Evolutionary conservation across 2,329 filamentous ascomycete genomes (phyloP), one percentile per base, ranked within the genome.

Genomic region (Fusarium pseudoanthophilum): DNA sequence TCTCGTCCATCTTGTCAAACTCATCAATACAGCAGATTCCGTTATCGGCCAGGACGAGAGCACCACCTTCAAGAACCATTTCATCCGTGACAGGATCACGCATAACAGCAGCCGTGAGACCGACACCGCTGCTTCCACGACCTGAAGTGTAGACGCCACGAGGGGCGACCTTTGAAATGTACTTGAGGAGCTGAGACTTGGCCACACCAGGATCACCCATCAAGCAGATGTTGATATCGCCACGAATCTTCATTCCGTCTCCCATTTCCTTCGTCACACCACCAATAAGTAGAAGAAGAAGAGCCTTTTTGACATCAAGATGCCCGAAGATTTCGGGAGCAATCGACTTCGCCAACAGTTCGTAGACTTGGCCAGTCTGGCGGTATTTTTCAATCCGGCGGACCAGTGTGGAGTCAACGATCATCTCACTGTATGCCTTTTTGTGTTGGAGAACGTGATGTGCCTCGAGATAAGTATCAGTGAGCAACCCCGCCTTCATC

Each of bases 171-270:
- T 99, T 98, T 74, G 95, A 94, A 80, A 99, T 98, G 82, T 99
- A 99, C 84, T 98, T 98, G 75, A 99, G 89, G 75, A 99, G 86
- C 85, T 99, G 96, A 42, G 96, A 99, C 85, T 99, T 99, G 85
- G 96, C 96, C 80, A 99, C 96, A 94, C 96, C 96, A 81, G 96
- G 96, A 80, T 99, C 96, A 88, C 96, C 96, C 96, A 99, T 99
- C 79, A 99, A 85, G 82, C 96, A 98, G 72, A 99, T 92, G 84
- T 99, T 99, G 86, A 99, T 97, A 80, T 99, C 96, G 78, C 96
- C 96, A 88, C 96, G 94, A 81, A 99, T 99, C 79, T 95, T 93
- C 96, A 99, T 98, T 69, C 96, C 96, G 79, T 99, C 96, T 59
- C 95, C 95, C 89, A 98, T 97, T 79, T 96, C 92, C 83, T 99